Conservation (phyloP, 1,139 yeast species). For the Lodderomyces metapsilosis region DNA sequence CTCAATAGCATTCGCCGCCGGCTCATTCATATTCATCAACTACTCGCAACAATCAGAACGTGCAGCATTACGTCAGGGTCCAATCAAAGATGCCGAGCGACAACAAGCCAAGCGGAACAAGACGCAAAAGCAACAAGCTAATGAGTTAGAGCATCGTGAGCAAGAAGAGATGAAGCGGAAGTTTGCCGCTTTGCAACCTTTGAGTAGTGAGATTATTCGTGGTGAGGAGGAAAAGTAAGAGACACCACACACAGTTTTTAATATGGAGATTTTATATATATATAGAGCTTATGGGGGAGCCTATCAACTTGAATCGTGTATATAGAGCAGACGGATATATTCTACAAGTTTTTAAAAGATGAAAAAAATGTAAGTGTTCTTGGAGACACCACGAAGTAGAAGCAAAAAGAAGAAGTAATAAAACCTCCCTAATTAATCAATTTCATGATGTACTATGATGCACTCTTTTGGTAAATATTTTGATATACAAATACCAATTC, state of each 20-base stretch:
- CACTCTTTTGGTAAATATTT: constrained; percentile 25
- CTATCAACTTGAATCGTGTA: neutral
- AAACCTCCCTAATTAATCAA: neutral
- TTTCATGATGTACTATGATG: constrained; percentile 52
- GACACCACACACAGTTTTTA: too few relatives aligned
- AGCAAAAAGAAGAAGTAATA: constrained; percentile 12
- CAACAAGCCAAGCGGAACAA: constrained; percentile 40
- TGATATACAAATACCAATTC: constrained; percentile 16
- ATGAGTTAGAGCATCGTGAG: constrained; percentile 71
- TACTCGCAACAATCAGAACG: constrained; percentile 66
- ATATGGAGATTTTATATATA: too few relatives aligned
- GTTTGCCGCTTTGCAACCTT: constrained; percentile 66
- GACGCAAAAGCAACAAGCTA: constrained; percentile 45
- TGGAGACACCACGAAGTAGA: constrained; percentile 51
- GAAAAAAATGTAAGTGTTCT: constrained; percentile 41
- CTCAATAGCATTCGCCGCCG: constrained; percentile 55
- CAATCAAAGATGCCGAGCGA: constrained; percentile 72
- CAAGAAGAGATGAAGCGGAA: constrained; percentile 67
- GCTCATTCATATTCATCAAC: constrained; percentile 66
- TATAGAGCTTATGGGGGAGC: too few relatives aligned
- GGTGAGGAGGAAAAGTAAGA: constrained; percentile 32
- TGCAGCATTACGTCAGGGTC: constrained; percentile 72
- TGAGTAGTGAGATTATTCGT: constrained; percentile 38
- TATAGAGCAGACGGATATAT: too few relatives aligned
- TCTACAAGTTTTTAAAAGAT: constrained; percentile 5